These are phyloP conservation scores for Melampsora larici-populina DNA, from an alignment of 1,284 basidiomycete genomes.

Conservation along the genomic window DNA sequence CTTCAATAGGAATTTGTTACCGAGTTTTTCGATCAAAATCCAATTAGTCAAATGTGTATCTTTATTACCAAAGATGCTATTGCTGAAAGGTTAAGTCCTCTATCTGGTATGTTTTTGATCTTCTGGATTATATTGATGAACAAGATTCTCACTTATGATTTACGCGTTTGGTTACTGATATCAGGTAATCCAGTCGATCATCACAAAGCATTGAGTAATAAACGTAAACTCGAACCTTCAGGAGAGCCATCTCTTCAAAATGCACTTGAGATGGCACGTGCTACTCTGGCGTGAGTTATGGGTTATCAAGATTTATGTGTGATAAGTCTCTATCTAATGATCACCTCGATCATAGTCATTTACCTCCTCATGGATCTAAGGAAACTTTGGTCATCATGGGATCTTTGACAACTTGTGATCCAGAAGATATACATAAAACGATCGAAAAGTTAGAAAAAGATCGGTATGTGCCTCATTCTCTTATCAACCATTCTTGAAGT, in stretches of 20 bases:
- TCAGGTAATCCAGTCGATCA: constrained; percentile 92
- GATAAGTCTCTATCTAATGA: neutral
- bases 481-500: neutral
- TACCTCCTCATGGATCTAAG: constrained; percentile 89
- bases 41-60: constrained; percentile 71
- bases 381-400: constrained; percentile 92
- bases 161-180: neutral
- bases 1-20: constrained; percentile 67
- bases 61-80: constrained; percentile 52
- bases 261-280: constrained; percentile 87
- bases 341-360: constrained; percentile 63
- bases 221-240: constrained; percentile 78
- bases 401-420: constrained; percentile 91
- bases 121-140: neutral
- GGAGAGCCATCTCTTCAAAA: constrained; percentile 97
- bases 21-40: constrained; percentile 99
- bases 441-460: constrained; percentile 72
- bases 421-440: constrained; percentile 91
- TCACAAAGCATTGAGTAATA: constrained; percentile 74
- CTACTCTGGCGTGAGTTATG: constrained; percentile 71
- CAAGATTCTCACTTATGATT: neutral
- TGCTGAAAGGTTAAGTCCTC: constrained; percentile 50
- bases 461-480: constrained; percentile 43
- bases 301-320: neutral
- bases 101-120: constrained; percentile 19